Base-by-base conservation (phyloP, 176 grass and related monocot species). In the Ensete glaucum region DNA sequence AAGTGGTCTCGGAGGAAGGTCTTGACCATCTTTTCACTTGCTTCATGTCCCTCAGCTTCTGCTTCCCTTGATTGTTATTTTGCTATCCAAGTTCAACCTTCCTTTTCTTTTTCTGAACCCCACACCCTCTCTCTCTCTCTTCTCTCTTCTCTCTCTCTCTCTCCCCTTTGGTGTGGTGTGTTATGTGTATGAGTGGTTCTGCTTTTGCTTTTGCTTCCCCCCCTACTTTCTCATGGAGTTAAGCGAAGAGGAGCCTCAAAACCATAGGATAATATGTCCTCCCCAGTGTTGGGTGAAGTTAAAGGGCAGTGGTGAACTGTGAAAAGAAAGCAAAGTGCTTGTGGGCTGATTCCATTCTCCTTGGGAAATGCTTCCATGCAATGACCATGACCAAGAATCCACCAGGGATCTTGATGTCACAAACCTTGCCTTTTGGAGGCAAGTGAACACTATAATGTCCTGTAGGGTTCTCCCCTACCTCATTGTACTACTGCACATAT, bases 291-390 rank as follows among this genome's bases (percentile, higher is more conserved):
- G 93, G 90, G 85, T 75, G 70, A 88, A 83, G 89, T 78, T 81
- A 88, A 92, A 88, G 89, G 67, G 68, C 76, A 85, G 54, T 26
- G 51, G 78, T 62, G 62, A 67, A 72, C 64, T 71, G 71, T 52
- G 22, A 70, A 75, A 72, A 77, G 72, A 78, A 82, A 72, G 68
- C 21, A 75, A 78, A 64, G 76, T 71, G 2, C 19, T 52, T 64
- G 74, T 54, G 52, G 58, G 50, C 64, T 67, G 86, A 89, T 91
- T 91, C 92, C 59, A 77, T 77, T 89, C 87, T 92, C 87, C 87
- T 96, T 74, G 87, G 92, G 85, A 96, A 92, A 81, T 88, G 85
- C 73, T 82, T 85, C 83, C 87, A 96, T 87, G 84, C 86, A 96
- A 84, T n/a, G 20, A 62, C 57, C 34, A 43, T 6, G 34, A 43